phyloP scores from a whole-genome alignment of 176 grass and related monocot species.

The Carex kokanica region DNA sequence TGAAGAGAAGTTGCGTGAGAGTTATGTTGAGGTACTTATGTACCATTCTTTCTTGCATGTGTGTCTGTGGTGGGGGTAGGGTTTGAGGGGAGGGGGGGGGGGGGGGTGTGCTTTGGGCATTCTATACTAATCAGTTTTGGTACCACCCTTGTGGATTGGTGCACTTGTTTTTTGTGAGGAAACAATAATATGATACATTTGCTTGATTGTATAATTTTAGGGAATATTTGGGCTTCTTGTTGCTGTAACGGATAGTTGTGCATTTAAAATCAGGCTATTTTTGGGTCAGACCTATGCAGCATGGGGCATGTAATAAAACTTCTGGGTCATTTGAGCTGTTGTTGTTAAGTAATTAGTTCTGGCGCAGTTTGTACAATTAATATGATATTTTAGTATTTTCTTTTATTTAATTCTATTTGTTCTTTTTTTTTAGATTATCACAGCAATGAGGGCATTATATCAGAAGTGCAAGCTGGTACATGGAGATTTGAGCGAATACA shows the following conservation, averaged over 20 bases:
- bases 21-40: conserved; percentile 77
- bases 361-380: neutral
- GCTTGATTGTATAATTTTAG: neutral
- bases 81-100: no score
- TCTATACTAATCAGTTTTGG: neutral
- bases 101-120: neutral
- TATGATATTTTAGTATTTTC: neutral
- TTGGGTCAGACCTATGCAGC: neutral
- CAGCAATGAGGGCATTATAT: conserved; percentile 73
- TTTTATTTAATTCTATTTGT: conserved; percentile 34
- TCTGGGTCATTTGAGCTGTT: no score
- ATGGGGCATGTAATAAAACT: neutral
- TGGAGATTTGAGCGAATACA: conserved; percentile 99
- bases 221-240: neutral
- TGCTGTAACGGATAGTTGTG: neutral
- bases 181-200: neutral
- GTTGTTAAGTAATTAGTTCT: neutral
- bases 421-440: conserved; percentile 70
- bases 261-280: neutral
- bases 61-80: neutral
- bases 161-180: neutral
- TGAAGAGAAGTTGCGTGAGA: conserved; percentile 66
- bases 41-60: neutral
- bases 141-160: neutral
- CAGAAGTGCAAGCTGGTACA: conserved; percentile 98